These are phyloP conservation scores for Simmondsia chinensis DNA, from an alignment of 148 eudicot species.

Conservation along the genomic window DNA sequence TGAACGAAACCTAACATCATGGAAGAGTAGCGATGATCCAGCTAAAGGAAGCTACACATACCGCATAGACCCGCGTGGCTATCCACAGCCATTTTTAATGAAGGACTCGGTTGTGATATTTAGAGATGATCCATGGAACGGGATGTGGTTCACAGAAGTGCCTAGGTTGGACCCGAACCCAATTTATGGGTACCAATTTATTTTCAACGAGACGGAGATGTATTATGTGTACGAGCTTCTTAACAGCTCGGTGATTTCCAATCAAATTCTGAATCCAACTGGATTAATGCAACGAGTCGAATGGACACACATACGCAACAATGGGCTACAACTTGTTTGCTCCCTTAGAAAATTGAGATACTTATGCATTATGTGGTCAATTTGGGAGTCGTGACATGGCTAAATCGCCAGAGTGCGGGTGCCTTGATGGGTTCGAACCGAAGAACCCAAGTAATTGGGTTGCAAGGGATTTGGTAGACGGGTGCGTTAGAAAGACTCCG, in stretches of 20 bases:
- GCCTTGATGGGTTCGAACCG: constrained; percentile 15
- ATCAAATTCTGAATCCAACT: not conserved
- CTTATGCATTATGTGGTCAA: too few species aligned
- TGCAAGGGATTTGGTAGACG: constrained; percentile 13
- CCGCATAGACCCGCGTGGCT: constrained; percentile 4
- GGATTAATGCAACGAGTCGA: not conserved
- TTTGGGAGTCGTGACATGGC: too few species aligned
- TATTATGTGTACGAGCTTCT: constrained; percentile 3
- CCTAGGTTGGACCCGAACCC: not conserved
- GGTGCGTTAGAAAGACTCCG: constrained; percentile 12
- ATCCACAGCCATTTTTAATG: not conserved
- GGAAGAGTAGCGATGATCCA: constrained; percentile 13
- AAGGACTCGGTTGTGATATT: not conserved
- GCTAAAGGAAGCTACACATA: constrained; percentile 5
- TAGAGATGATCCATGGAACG: constrained; percentile 17
- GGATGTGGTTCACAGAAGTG: constrained; percentile 9
- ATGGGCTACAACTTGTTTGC: not conserved
- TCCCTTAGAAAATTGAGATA: constrained; percentile 3
- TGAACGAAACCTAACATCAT: constrained; percentile 3
- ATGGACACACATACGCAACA: constrained; percentile 8
- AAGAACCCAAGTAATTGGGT: constrained; percentile 5
- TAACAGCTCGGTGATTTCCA: not conserved
- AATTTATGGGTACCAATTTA: not conserved
- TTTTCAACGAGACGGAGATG: not conserved
- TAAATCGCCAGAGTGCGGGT: constrained; percentile 12